These are phyloP conservation scores for Elongisporangium anandrum DNA, from an alignment of 352 stramenopile species.

Conservation along the genomic window DNA sequence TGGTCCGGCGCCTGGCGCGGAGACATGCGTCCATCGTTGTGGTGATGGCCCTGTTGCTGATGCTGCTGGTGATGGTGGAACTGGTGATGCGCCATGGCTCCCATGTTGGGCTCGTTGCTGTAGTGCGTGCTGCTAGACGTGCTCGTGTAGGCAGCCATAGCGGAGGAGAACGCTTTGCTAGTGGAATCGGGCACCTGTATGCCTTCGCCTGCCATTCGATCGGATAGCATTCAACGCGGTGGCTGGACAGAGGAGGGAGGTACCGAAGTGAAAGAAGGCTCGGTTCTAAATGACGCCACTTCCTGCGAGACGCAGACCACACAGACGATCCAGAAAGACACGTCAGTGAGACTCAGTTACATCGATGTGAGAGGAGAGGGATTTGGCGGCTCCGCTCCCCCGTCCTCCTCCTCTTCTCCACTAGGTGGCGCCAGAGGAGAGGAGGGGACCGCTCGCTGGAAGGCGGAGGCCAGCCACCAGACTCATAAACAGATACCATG, in stretches of 20 bases:
- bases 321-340: not conserved
- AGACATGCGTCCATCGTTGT: not conserved
- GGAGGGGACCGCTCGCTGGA: not conserved
- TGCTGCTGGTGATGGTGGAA: conserved; percentile 11
- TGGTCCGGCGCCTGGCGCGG: conserved; percentile 2
- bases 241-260: not conserved
- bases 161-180: conserved; percentile 13
- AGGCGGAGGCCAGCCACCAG: not conserved
- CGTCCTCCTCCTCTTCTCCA: not conserved
- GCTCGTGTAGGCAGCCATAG: conserved; percentile 10
- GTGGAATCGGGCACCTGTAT: conserved; percentile 18
- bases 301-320: not conserved
- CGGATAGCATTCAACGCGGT: conserved; percentile 19
- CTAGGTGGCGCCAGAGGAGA: not conserved
- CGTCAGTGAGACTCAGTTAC: not conserved
- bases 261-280: not conserved
- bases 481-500: not conserved
- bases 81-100: not conserved
- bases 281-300: not conserved
- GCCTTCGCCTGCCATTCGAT: conserved; percentile 28
- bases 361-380: not conserved
- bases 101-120: conserved; percentile 3
- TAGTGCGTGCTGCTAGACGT: conserved; percentile 16
- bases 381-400: not conserved
- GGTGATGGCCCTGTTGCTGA: conserved; percentile 4